Conservation (phyloP, 768 basidiomycete genomes). For the Terana coerulea region DNA sequence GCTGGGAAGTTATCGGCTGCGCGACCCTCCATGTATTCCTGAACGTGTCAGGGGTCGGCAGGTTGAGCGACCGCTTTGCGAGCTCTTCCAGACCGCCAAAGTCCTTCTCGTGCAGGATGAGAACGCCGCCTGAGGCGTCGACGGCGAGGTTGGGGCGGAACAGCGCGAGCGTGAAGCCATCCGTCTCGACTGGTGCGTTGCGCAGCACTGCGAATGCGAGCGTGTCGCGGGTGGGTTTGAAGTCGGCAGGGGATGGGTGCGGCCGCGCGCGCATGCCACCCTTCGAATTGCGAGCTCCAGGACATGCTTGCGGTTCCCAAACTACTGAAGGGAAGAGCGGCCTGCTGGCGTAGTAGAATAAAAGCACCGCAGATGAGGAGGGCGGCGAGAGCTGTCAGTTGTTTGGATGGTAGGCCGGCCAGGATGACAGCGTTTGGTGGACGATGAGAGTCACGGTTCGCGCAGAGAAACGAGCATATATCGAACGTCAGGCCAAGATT, state of each 20-base stretch:
- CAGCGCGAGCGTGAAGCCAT: constrained; percentile 22
- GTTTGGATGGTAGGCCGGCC: too few relatives aligned
- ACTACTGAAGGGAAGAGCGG: too few relatives aligned
- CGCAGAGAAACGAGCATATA: too few relatives aligned
- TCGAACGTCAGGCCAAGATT: too few relatives aligned
- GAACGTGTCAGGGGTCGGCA: constrained; percentile 19
- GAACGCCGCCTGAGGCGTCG: constrained; percentile 18
- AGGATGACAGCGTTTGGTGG: too few relatives aligned
- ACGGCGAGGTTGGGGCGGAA: constrained; percentile 23
- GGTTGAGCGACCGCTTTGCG: constrained; percentile 9
- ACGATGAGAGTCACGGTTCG: too few relatives aligned
- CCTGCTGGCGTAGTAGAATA: too few relatives aligned
- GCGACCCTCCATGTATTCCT: constrained; percentile 21
- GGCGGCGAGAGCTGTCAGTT: too few relatives aligned
- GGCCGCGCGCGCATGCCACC: constrained; percentile 17
- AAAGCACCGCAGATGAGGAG: too few relatives aligned
- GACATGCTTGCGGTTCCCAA: background rate
- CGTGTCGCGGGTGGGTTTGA: constrained; percentile 14
- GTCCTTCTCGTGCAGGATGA: constrained; percentile 10
- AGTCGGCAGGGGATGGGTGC: constrained; percentile 11
- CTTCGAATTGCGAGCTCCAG: constrained; percentile 4
- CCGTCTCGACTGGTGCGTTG: constrained; percentile 18
- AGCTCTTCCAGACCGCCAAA: constrained; percentile 14
- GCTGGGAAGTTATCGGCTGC: constrained; percentile 15
- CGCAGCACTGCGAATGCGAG: constrained; percentile 18